phyloP scores from a whole-genome alignment of 2,329 filamentous ascomycete species.

The Drechslerella dactyloides region DNA sequence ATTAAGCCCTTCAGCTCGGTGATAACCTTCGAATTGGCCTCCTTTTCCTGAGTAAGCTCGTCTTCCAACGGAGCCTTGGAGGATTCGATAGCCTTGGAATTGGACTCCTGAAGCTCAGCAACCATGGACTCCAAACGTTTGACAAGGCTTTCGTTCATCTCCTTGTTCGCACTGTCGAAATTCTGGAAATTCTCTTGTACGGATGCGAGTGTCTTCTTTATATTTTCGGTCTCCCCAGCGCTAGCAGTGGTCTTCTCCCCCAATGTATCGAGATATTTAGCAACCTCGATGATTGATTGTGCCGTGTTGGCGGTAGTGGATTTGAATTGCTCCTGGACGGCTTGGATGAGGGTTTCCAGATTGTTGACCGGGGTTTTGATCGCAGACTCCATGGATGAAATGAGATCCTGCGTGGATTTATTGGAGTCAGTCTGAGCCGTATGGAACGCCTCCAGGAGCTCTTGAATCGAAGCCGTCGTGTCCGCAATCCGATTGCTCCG shows the following conservation, averaged over 20 bases:
- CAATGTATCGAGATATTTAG: slow-evolving; percentile 42
- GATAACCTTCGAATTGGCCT: slow-evolving; percentile 39
- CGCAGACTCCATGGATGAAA: slow-evolving; percentile 19
- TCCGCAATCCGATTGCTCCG: slow-evolving; percentile 46
- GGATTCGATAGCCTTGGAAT: slow-evolving; percentile 22
- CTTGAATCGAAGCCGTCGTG: slow-evolving; percentile 45
- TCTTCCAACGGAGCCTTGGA: slow-evolving; percentile 28
- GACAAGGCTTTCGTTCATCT: slow-evolving; percentile 22
- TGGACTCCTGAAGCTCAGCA: slow-evolving; percentile 22
- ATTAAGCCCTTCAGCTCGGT: slow-evolving; percentile 51
- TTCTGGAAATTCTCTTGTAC: slow-evolving; percentile 31
- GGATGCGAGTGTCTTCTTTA: slow-evolving; percentile 23
- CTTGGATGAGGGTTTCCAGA: slow-evolving; percentile 20
- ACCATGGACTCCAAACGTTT: slow-evolving; percentile 23
- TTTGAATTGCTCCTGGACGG: slow-evolving; percentile 47
- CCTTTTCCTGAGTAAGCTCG: slow-evolving; percentile 36
- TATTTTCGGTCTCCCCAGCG: slow-evolving; percentile 26
- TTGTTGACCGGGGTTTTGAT: slow-evolving; percentile 29
- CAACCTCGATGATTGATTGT: slow-evolving; percentile 49
- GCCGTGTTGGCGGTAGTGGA: slow-evolving; percentile 43
- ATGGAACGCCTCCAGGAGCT: slow-evolving; percentile 38
- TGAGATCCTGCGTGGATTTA: slow-evolving; percentile 13
- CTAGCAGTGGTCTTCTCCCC: slow-evolving; percentile 36
- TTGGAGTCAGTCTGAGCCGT: slow-evolving; percentile 24
- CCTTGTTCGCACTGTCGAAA: slow-evolving; percentile 15